Evolutionary conservation across 2,329 filamentous ascomycete genomes (phyloP), one percentile per base, ranked within the genome.

Genomic region (Phialophora tarda): DNA sequence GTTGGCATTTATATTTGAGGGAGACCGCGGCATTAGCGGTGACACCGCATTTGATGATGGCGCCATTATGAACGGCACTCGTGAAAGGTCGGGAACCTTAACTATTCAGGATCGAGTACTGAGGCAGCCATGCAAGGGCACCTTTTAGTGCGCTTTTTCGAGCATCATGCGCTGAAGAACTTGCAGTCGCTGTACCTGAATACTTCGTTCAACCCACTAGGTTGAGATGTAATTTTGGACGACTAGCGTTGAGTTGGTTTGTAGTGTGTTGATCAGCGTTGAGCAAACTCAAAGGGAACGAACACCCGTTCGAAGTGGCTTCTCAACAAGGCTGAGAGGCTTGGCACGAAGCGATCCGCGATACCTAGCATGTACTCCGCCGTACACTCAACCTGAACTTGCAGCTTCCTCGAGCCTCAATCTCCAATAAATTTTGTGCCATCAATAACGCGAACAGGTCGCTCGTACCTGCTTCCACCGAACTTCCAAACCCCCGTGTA

Each of bases 11-110:
- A 74, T 72, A 63, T 73, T 71, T 32, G 77, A 75, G 14, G 78
- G 77, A 8, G 79, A 78, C 50, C 74, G 76, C 51, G 78, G 74
- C 68, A 76, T 68, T 24, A 81, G 75, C 55, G 81, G 81, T 65
- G 81, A 83, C 17, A 78, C 74, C 32, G 78, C 63, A 77, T 80
- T 82, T 79, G 55, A 58, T 30, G 62, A 58, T 11, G 67, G 66
- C 14, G 66, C 64, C 64, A 69, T 67, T 1, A 41, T 70, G 48
- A 55, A 14, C 8, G 28, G 1, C 38, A 0, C 11, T 32, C 24
- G 17, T 28, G 17, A 34, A 55, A n/a, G 26, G 26, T 55, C 23
- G 7, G 17, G 28, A 10, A 4, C 10, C 4, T 26, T 12, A 3
- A 12, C 10, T 44, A 44, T 51, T 51, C 23, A 51, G 5, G 10